phyloP scores from a whole-genome alignment of 2,329 filamentous ascomycete species.

The Penicillium sp. region DNA sequence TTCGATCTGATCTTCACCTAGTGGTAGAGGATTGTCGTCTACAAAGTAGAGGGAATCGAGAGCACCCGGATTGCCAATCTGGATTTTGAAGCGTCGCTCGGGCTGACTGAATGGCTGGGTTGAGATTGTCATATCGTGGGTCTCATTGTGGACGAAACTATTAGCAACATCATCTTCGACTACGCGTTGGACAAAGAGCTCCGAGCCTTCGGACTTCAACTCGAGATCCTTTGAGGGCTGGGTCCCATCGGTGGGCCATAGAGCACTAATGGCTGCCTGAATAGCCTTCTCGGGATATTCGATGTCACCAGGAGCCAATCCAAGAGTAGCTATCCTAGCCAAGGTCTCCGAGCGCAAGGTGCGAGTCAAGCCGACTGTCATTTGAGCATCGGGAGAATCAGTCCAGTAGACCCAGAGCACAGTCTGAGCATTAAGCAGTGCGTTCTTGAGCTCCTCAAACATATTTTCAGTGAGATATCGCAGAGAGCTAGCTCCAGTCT shows the following conservation, averaged over 20 bases:
- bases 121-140: slow-evolving; percentile 22
- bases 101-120: slow-evolving; percentile 26
- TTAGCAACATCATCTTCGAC: slow-evolving; percentile 22
- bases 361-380: slow-evolving; percentile 30
- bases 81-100: slow-evolving; percentile 24
- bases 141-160: slow-evolving; percentile 27
- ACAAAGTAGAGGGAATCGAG: slow-evolving; percentile 28
- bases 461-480: slow-evolving; percentile 12
- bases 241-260: slow-evolving; percentile 20
- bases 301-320: slow-evolving; percentile 20
- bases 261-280: slow-evolving; percentile 12
- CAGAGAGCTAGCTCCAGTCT: slow-evolving; percentile 18
- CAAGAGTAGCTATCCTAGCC: slow-evolving; percentile 26
- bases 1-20: slow-evolving; percentile 32
- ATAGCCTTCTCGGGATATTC: slow-evolving; percentile 13
- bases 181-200: slow-evolving; percentile 24
- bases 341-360: slow-evolving; percentile 28
- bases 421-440: slow-evolving; percentile 19
- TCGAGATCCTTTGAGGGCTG: slow-evolving; percentile 22
- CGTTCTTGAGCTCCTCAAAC: slow-evolving; percentile 20
- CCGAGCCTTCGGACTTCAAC: slow-evolving; percentile 19
- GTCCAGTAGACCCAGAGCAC: slow-evolving; percentile 29
- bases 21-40: slow-evolving; percentile 18
- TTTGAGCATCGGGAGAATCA: slow-evolving; percentile 26
- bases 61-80: slow-evolving; percentile 23